Evolutionary conservation across 2,329 filamentous ascomycete genomes (phyloP), one percentile per base, ranked within the genome.

Genomic region (Taxawa tesnikishii): DNA sequence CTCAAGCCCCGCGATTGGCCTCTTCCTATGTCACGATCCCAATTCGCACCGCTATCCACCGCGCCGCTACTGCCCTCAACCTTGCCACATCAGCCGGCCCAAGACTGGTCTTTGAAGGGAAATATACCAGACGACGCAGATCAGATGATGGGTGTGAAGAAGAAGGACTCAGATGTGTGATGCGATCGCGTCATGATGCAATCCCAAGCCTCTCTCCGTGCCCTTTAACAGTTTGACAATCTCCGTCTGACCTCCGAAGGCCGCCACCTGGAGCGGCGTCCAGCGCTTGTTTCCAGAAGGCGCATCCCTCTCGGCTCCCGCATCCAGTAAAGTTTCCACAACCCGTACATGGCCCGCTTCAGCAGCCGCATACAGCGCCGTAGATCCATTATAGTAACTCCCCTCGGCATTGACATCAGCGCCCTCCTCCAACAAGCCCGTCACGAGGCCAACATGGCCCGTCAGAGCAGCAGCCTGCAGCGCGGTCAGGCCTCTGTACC

Each of bases 231-330:
- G 24, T 31, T 41, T 4, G 12, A 36, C 39, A 10, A 37, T 29
- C 18, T 37, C 15, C 6, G 14, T 29, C 14, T 34, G n/a, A 14
- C 39, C 37, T 13, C 14, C 5, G 26, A n/a, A n/a, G n/a, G n/a
- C n/a, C n/a, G n/a, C n/a, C n/a, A n/a, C 36, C 25, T 41, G 32
- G 7, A 44, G 29, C 14, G 42, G 38, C 15, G 21, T 40, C n/a
- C n/a, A n/a, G 28, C 39, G 30, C 13, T 41, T 32, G 11, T 16
- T 2, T 4, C 36, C 36, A 13, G 28, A 36, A 10, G 19, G 16
- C 12, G 30, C 30, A 21, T 38, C 26, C 4, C 36, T 21, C 21
- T 37, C 15, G 15, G 40, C 38, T 8, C 26, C 33, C 7, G 15
- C 26, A 11, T 37, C 27, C 6, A 39, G 21, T 15, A 43, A 31